phyloP scores from a whole-genome alignment of 345 rosid species.

The Laguncularia racemosa region DNA sequence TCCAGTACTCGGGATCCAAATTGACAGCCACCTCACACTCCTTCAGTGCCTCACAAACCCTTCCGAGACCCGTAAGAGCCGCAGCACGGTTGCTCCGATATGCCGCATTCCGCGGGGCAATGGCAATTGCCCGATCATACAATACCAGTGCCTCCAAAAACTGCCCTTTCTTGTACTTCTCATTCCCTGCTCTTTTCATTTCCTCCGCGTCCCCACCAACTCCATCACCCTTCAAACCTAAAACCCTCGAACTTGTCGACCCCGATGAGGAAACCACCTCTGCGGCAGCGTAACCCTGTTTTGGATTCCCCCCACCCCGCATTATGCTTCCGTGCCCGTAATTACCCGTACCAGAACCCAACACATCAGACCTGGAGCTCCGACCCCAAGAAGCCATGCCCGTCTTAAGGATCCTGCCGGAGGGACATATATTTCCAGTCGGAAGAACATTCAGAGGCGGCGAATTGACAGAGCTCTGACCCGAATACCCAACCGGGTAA shows the following conservation, averaged over 20 bases:
- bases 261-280: not conserved
- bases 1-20: conserved; percentile 65
- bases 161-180: conserved; percentile 61
- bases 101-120: conserved; percentile 61
- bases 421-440: conserved; percentile 77
- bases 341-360: conserved; percentile 67
- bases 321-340: conserved; percentile 92
- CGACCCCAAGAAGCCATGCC: conserved; percentile 43
- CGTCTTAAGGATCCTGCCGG: conserved; percentile 65
- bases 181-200: conserved; percentile 68
- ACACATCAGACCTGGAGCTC: conserved; percentile 47
- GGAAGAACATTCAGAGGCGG: conserved; percentile 57
- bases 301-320: conserved; percentile 28
- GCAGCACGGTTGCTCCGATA: conserved; percentile 81
- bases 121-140: conserved; percentile 74
- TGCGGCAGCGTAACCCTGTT: conserved; percentile 2
- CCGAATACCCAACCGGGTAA: conserved; percentile 39
- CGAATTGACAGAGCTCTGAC: conserved; percentile 41
- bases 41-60: conserved; percentile 66
- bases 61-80: conserved; percentile 52
- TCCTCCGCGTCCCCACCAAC: conserved; percentile 50
- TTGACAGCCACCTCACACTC: conserved; percentile 80
- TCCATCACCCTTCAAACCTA: conserved; percentile 11
- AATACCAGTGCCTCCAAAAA: conserved; percentile 71
- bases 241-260: conserved; percentile 8